Percentiles rank a stretch among this genome's conserved stretches.
Conservation (phyloP, 2,329 filamentous ascomycete genomes). For the Macrophomina pseudophaseolina region DNA sequence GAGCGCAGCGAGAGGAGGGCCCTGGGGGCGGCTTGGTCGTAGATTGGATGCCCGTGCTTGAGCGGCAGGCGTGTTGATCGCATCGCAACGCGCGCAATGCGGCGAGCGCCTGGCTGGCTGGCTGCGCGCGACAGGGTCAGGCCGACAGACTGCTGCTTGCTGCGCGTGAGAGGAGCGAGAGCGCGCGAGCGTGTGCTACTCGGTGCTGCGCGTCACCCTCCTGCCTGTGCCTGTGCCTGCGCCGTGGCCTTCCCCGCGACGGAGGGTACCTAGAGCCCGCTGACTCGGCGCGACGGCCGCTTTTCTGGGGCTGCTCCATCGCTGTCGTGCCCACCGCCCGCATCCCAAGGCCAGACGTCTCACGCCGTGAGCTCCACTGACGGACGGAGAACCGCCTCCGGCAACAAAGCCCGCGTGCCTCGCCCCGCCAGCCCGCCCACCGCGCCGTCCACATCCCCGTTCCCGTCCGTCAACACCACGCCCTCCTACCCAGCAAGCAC, state of each 20-base stretch:
- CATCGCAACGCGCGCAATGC: slow-evolving; percentile 13
- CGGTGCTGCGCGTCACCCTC: background rate
- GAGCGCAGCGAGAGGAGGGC: background rate
- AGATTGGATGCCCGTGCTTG: too few species aligned
- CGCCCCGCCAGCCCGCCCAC: background rate
- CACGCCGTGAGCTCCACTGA: background rate
- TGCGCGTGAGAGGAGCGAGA: background rate
- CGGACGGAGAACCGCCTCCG: background rate
- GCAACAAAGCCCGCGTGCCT: background rate
- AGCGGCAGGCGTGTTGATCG: too few species aligned
- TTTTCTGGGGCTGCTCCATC: slow-evolving; percentile 15
- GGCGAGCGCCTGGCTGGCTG: background rate
- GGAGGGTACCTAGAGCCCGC: background rate
- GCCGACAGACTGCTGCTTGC: background rate
- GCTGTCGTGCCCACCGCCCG: background rate
- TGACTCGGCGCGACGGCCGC: slow-evolving; percentile 3
- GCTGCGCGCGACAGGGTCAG: background rate
- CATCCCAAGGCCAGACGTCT: background rate
- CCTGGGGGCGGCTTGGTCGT: background rate
- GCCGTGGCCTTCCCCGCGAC: too few species aligned
- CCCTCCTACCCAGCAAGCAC: background rate
- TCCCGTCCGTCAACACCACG: background rate
- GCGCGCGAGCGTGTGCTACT: slow-evolving; percentile 15
- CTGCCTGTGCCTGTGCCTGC: too few species aligned
- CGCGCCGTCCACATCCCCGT: background rate